Evolutionary conservation across 2,329 filamentous ascomycete species (phyloP), one percentile per base, ranked within the genome.

Genomic region (Sclerotiophoma versabilis): DNA sequence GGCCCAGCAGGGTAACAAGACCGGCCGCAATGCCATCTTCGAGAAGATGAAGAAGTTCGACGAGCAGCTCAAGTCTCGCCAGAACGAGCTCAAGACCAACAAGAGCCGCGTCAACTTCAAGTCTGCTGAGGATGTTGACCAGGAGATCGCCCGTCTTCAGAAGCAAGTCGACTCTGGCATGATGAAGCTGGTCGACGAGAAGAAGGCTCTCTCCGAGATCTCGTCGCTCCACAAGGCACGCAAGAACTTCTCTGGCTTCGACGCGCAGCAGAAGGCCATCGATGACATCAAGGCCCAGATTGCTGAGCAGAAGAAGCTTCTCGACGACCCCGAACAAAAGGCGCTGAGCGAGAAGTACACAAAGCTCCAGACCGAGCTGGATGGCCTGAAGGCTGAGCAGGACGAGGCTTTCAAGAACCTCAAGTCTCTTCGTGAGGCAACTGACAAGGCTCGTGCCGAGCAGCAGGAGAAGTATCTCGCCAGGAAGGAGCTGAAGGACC

Each of bases 121-220:
- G 85, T 92, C 82, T 66, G 85, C 86, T 49, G 93, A 96, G 53
- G 95, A 98, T 60, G 81, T 99, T 62, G 92, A 98, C 75, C 83
- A 83, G 60, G 87, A 95, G 77, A 95, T 98, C 67, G 84, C 85
- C 56, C 82, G 83, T 46, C 86, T 97, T 48, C 91, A 96, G 64
- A 88, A 88, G 77, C 85, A 93, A 75, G 92, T 98, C 66, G 91
- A 96, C 75, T 85, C 87, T 29, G 93, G 93, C 62, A 89, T 85
- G 75, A 93, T 99, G 89, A 96, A 93, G 80, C 82, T 99, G 45
- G 95, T 98, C 10, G 95, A 99, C 68, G 95, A 98, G 85, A 96
- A 92, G 83, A 98, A 97, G 84, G 88, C 91, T 8, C 83, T 98
- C 17, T 80, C 84, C 44, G 92, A 97, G 69, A 88, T 96, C 67